phyloP scores from a whole-genome alignment of 2,329 filamentous ascomycete species.

The Penicillium sp. region DNA sequence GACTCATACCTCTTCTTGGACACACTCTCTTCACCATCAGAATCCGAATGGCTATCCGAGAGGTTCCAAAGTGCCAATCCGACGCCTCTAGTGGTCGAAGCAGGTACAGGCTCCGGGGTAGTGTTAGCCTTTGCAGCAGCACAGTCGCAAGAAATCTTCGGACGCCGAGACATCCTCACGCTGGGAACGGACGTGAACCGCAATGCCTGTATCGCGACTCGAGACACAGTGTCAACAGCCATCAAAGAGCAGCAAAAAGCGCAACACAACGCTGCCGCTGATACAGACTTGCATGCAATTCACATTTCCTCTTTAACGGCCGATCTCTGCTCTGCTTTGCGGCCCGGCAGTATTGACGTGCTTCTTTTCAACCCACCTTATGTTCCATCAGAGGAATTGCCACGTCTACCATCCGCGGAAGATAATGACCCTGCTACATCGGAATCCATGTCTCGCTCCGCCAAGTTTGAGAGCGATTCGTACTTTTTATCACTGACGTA shows the following conservation, averaged over 20 bases:
- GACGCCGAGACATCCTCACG: conserved; percentile 63
- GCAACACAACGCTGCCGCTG: background rate
- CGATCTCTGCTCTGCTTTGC: conserved; percentile 64
- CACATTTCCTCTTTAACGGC: conserved; percentile 65
- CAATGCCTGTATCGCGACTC: conserved; percentile 73
- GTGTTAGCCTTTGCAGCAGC: conserved; percentile 84
- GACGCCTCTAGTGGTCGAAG: conserved; percentile 67
- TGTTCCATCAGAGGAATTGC: conserved; percentile 76
- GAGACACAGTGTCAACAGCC: conserved; percentile 59
- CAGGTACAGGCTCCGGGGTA: conserved; percentile 88
- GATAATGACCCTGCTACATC: conserved; percentile 26
- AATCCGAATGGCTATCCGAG: conserved; percentile 62
- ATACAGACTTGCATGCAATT: conserved; percentile 33
- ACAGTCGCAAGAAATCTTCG: conserved; percentile 68
- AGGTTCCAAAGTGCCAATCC: conserved; percentile 50
- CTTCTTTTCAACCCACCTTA: conserved; percentile 97
- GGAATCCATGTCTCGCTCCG: conserved; percentile 24
- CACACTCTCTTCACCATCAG: conserved; percentile 69
- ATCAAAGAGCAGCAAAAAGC: conserved; percentile 33
- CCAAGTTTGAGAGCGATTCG: conserved; percentile 71
- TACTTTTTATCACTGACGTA: conserved; percentile 81
- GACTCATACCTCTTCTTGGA: conserved; percentile 94
- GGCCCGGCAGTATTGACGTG: conserved; percentile 63
- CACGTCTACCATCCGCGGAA: conserved; percentile 44
- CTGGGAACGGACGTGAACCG: conserved; percentile 79